A percentile compares a stretch with the other conserved stretches of the same genome.
These are phyloP conservation scores for Rubia yunnanensis DNA, from an alignment of 257 asterid species.

Conservation along the genomic window DNA sequence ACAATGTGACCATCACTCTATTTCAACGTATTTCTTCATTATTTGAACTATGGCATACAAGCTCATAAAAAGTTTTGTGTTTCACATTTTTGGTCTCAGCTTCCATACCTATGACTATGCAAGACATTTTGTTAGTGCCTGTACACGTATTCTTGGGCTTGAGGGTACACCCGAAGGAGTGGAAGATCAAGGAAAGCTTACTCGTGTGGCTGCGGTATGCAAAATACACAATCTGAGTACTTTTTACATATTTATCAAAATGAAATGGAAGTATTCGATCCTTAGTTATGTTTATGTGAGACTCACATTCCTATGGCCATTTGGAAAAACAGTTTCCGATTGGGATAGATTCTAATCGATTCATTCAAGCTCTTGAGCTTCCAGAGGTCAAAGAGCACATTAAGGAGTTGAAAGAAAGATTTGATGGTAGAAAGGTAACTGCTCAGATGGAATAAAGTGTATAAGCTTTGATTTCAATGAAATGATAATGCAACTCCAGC, in stretches of 20 bases:
- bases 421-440: conserved; percentile 74
- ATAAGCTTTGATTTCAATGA: too few relatives aligned
- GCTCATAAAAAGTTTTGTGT: neutral
- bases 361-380: conserved; percentile 78
- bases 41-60: neutral
- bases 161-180: conserved; percentile 99
- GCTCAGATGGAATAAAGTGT: neutral
- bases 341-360: conserved; percentile 89
- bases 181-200: conserved; percentile 90
- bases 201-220: conserved; percentile 97
- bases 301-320: neutral
- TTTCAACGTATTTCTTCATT: neutral
- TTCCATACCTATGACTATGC: conserved; percentile 96
- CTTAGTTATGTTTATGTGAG: neutral
- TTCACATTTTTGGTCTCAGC: conserved; percentile 35
- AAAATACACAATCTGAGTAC: conserved; percentile 18
- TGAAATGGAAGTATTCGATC: neutral
- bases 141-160: conserved; percentile 90
- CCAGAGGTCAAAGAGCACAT: conserved; percentile 63
- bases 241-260: neutral
- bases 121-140: conserved; percentile 89
- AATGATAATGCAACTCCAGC: too few relatives aligned
- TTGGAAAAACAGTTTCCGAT: conserved; percentile 73
- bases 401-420: conserved; percentile 70
- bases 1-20: neutral